A percentile compares a stretch with the other conserved stretches of the same genome.
phyloP scores from a whole-genome alignment of 2,329 filamentous ascomycete genomes.

The Aspergillus japonicus region DNA sequence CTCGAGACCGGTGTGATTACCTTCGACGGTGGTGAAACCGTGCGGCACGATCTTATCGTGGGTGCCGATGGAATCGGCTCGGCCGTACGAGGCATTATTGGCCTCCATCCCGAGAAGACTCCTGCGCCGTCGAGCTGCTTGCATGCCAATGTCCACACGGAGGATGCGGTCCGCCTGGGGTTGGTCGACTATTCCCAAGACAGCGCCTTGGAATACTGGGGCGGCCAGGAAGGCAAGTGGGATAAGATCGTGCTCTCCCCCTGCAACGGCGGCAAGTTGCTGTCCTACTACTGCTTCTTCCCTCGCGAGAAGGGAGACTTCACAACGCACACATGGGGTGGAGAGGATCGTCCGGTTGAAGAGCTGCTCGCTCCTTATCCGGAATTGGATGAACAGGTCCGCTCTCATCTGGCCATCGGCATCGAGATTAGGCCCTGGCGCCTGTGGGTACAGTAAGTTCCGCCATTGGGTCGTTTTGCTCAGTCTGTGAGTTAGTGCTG shows the following conservation, averaged over 20 bases:
- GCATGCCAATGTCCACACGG: conserved; percentile 63
- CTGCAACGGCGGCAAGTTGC: conserved; percentile 63
- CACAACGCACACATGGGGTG: conserved; percentile 59
- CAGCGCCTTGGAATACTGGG: conserved; percentile 68
- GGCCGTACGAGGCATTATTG: conserved; percentile 61
- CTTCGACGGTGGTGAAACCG: conserved; percentile 54
- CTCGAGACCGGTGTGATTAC: conserved; percentile 50
- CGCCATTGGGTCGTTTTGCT: neutral
- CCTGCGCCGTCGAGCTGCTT: conserved; percentile 62
- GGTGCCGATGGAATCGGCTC: conserved; percentile 69
- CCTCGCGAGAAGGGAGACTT: conserved; percentile 61
- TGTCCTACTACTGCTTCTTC: conserved; percentile 72
- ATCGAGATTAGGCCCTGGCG: conserved; percentile 65
- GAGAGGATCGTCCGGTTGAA: conserved; percentile 52
- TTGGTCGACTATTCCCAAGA: conserved; percentile 63
- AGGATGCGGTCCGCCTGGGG: conserved; percentile 59
- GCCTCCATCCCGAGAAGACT: conserved; percentile 60
- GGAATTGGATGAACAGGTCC: conserved; percentile 58
- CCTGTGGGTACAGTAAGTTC: conserved; percentile 56
- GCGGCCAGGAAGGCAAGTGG: conserved; percentile 58
- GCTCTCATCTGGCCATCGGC: conserved; percentile 58
- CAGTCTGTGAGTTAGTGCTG: neutral
- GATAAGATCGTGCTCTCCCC: conserved; percentile 71
- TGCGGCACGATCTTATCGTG: conserved; percentile 59
- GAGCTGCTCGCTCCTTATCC: conserved; percentile 63